Percentiles rank a stretch among this genome's conserved stretches.
Conservation (phyloP, 2,329 filamentous ascomycete genomes). For the Teratosphaeria destructans region DNA sequence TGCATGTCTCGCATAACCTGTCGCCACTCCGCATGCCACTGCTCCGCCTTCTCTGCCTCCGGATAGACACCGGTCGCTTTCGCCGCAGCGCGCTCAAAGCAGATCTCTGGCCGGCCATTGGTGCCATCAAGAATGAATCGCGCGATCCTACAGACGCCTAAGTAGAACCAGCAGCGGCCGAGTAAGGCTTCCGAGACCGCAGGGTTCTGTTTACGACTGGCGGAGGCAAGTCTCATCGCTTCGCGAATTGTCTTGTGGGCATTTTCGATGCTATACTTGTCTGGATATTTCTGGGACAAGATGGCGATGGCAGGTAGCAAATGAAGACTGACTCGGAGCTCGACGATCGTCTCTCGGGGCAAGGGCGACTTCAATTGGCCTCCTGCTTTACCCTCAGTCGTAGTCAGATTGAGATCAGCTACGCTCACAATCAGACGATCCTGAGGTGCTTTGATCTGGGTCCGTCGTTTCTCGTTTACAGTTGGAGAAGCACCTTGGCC, state of each 20-base stretch:
- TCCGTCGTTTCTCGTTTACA: background rate
- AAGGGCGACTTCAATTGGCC: background rate
- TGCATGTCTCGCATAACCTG: background rate
- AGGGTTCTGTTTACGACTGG: background rate
- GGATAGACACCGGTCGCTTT: conserved; percentile 3
- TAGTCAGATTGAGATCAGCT: background rate
- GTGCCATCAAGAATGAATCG: background rate
- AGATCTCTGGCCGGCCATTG: background rate
- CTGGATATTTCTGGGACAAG: background rate
- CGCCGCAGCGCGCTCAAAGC: conserved; percentile 1
- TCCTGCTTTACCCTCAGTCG: background rate
- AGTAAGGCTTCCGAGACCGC: conserved; percentile 1
- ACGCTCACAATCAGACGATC: background rate
- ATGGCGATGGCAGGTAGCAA: conserved; percentile 2
- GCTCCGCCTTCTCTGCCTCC: conserved; percentile 3
- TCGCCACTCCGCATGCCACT: background rate
- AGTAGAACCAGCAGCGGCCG: conserved; percentile 6
- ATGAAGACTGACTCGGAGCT: conserved; percentile 2
- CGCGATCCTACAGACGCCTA: conserved; percentile 2
- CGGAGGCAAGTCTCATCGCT: background rate
- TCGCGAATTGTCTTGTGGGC: background rate
- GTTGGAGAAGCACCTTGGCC: background rate
- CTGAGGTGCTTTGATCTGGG: background rate
- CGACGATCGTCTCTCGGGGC: background rate
- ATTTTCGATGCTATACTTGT: background rate